Percentiles rank a stretch among this genome's conserved stretches.
Conservation (phyloP, 306 rosid genomes). For the Dalbergia oliveri region DNA sequence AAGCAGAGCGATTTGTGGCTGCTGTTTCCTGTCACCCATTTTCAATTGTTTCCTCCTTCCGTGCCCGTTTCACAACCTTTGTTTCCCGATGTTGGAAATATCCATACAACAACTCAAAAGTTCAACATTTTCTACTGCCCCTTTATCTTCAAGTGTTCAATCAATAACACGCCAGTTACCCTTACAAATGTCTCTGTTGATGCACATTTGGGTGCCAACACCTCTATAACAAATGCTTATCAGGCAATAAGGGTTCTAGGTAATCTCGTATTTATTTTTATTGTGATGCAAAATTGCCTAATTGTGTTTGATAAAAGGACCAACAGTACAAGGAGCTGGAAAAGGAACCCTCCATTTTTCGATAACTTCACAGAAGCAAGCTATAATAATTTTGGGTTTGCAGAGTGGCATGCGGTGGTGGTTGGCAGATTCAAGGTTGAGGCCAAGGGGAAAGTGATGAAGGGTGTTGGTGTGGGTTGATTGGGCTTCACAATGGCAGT, state of each 20-base stretch:
- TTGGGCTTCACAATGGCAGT: too few species aligned
- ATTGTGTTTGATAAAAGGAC: conserved; percentile 9
- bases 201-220: conserved; percentile 60
- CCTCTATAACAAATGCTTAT: conserved; percentile 58
- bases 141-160: conserved; percentile 63
- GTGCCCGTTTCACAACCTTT: conserved; percentile 91
- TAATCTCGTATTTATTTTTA: conserved; percentile 44
- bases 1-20: too few species aligned
- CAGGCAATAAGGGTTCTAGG: conserved; percentile 63
- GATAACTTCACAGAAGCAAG: too few species aligned
- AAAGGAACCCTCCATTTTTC: too few species aligned
- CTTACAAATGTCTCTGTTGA: conserved; percentile 58
- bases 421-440: too few species aligned
- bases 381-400: too few species aligned
- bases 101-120: conserved; percentile 64
- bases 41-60: conserved; percentile 36
- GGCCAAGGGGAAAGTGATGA: too few species aligned
- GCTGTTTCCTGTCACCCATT: too few species aligned
- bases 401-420: too few species aligned
- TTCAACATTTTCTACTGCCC: conserved; percentile 69
- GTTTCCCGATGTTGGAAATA: conserved; percentile 90
- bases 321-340: too few species aligned
- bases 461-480: too few species aligned
- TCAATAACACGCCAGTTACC: conserved; percentile 52
- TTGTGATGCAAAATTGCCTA: not conserved